Evolutionary conservation across 129 eudicot genomes (phyloP), one percentile per base, ranked within the genome.

Genomic region (Helichrysum umbraculigerum): DNA sequence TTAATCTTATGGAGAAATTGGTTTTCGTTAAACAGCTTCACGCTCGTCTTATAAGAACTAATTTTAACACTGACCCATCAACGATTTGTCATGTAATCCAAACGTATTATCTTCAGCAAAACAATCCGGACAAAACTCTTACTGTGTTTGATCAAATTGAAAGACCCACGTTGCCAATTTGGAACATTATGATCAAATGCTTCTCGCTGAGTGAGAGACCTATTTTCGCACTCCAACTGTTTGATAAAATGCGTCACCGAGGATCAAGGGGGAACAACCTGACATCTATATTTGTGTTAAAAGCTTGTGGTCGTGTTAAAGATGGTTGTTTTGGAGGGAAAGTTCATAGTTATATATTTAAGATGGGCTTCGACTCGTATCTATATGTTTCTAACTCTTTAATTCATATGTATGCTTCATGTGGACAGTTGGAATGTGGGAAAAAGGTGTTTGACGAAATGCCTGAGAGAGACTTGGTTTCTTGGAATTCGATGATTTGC

Each of bases 401-500:
- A 67, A 79, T 88, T 80, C 83, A 88, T 78, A 88, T 88, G 96
- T 88, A 88, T 71, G 86, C 83, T 44, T 77, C 71, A 11, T 80
- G 86, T 37, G 80, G 85, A 68, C 78, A 76, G 41, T 50, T 88
- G 88, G 81, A 69, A 72, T 41, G 60, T 42, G 91, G 7, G 79
- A 30, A 44, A 47, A 78, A 79, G 25, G 82, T 88, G 86, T 90
- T 90, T 20, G 96, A 90, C 62, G 85, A 86, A 82, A 83, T 88
- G 96, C 12, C 41, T 78, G 87, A 76, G 29, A 83, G 82, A 51
- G 91, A 87, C 74, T 74, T 87, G 22, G 90, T 90, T 65, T 85
- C 90, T 21, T 90, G 96, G 92, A 90, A 85, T 72, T 85, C 90
- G 1, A 50, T 90, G 75, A 86, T 90, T 42, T 90, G 89, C 79